Conservation (phyloP, 192 early-diverging fungal species). For the Pilaira anomala region DNA sequence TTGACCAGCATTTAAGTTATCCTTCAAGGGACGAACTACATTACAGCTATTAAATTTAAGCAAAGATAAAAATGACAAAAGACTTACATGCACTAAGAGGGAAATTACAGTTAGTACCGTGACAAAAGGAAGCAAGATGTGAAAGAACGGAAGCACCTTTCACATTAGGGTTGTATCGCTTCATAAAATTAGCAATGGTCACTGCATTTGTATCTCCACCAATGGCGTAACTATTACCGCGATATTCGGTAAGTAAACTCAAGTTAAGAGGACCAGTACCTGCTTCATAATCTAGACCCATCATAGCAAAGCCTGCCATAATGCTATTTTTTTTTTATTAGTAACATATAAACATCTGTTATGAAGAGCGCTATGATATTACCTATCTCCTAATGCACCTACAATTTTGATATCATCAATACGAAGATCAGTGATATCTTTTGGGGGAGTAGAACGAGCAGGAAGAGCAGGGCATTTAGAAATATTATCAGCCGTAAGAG, state of each 20-base stretch:
- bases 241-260: constrained; percentile 39
- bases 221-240: constrained; percentile 49
- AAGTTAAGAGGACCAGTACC: constrained; percentile 26
- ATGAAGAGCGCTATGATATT: too few relatives aligned
- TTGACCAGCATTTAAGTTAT: constrained; percentile 50
- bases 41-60: neutral
- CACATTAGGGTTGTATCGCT: constrained; percentile 35
- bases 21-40: constrained; percentile 14
- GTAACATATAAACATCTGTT: neutral
- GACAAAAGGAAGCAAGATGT: constrained; percentile 33
- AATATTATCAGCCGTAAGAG: constrained; percentile 1
- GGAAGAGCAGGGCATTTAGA: constrained; percentile 42
- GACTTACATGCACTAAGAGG: constrained; percentile 1
- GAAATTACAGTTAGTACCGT: neutral
- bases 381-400: constrained; percentile 51
- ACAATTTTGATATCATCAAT: constrained; percentile 56
- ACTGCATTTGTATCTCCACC: constrained; percentile 46
- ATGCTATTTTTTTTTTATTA: constrained; percentile 29
- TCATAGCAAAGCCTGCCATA: constrained; percentile 51
- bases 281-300: constrained; percentile 30
- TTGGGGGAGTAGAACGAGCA: constrained; percentile 33
- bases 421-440: constrained; percentile 47
- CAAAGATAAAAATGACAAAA: neutral
- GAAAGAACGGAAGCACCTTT: constrained; percentile 39
- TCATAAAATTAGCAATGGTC: constrained; percentile 46